phyloP scores from a whole-genome alignment of 768 basidiomycete genomes.

The Coprinopsis sp. region DNA sequence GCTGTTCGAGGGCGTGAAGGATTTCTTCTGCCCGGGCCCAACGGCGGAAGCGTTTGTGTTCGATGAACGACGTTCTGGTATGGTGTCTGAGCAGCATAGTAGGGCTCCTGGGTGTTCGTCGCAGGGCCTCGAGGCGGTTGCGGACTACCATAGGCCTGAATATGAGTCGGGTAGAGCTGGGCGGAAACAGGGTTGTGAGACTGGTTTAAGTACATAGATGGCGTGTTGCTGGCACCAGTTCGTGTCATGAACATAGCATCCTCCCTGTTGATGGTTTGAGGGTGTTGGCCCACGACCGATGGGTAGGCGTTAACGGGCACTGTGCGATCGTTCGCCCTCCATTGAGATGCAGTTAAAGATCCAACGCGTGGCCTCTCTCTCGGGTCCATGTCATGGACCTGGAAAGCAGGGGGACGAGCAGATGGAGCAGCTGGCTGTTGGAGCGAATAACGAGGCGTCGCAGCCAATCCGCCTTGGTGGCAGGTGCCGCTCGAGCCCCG shows the following conservation, averaged over 20 bases:
- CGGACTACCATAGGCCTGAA: constrained; percentile 24
- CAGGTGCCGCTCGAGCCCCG: too few relatives aligned
- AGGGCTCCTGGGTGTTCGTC: constrained; percentile 12
- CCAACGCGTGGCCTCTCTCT: too few relatives aligned
- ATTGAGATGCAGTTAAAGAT: too few relatives aligned
- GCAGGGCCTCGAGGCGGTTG: constrained; percentile 25
- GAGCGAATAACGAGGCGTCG: too few relatives aligned
- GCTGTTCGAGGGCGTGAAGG: not conserved
- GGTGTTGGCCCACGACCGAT: too few relatives aligned
- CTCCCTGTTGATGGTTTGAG: constrained; percentile 28
- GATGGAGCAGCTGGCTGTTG: too few relatives aligned
- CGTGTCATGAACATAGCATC: constrained; percentile 26
- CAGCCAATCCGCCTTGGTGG: too few relatives aligned
- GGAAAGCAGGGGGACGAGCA: too few relatives aligned
- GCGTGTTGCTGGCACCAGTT: not conserved
- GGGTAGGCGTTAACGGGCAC: constrained; percentile 16
- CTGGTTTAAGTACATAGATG: not conserved
- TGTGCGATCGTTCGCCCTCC: constrained; percentile 8
- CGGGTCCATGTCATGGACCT: too few relatives aligned
- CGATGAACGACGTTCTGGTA: not conserved
- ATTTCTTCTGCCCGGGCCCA: too few relatives aligned
- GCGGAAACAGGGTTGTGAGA: constrained; percentile 10
- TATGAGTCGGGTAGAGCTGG: constrained; percentile 31
- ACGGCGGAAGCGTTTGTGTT: not conserved
- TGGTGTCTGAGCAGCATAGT: constrained; percentile 1